phyloP scores from a whole-genome alignment of 208 protist species.

The Porcisia hertigi region DNA sequence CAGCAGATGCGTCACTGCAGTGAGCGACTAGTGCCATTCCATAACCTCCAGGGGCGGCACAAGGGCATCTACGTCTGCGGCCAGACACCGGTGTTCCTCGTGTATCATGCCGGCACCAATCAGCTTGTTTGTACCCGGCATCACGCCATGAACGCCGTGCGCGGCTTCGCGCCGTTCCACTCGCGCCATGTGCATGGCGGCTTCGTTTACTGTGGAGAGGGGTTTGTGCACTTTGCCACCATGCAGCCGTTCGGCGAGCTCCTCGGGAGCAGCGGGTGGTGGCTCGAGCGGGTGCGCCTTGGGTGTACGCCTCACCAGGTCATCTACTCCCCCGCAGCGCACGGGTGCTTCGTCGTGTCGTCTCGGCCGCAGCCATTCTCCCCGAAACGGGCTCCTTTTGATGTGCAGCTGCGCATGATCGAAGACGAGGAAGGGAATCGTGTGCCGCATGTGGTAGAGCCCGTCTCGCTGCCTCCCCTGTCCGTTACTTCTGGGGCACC shows the following conservation, averaged over 20 bases:
- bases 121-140: constrained; percentile 69
- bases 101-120: constrained; percentile 52
- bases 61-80: constrained; percentile 85
- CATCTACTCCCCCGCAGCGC: constrained; percentile 69
- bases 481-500: constrained; percentile 45
- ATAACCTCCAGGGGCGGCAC: constrained; percentile 34
- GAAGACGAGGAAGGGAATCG: constrained; percentile 63
- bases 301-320: constrained; percentile 80
- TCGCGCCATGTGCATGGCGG: constrained; percentile 49
- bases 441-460: constrained; percentile 43
- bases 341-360: constrained; percentile 74
- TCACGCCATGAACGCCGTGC: constrained; percentile 52
- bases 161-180: constrained; percentile 77
- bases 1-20: constrained; percentile 66
- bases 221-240: constrained; percentile 78
- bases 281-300: constrained; percentile 66
- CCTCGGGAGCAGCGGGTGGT: constrained; percentile 54
- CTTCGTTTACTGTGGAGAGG: constrained; percentile 83
- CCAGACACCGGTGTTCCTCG: constrained; percentile 78
- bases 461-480: constrained; percentile 41
- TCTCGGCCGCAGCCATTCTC: constrained; percentile 66
- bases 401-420: constrained; percentile 68
- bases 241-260: constrained; percentile 62
- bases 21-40: constrained; percentile 64
- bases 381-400: constrained; percentile 74